Percentiles rank a stretch among this genome's conserved stretches.
Evolutionary conservation across 202 grass and related monocot species (phyloP).

Genomic region (Setaria viridis): DNA sequence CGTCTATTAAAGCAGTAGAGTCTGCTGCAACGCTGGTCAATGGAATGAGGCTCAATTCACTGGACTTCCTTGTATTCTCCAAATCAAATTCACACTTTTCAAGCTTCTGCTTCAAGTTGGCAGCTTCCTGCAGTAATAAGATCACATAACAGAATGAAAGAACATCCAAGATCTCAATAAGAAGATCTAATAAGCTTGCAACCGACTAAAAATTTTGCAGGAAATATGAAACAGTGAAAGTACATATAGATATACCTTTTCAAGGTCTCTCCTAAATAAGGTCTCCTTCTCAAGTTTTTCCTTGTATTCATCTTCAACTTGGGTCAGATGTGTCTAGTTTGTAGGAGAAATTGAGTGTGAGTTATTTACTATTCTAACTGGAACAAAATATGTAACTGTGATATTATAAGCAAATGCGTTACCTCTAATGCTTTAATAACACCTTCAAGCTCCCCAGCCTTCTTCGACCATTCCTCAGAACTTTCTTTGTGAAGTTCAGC

Average conservation of each 20-base stretch:
- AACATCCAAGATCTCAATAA: constrained; percentile 2
- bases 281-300: constrained; percentile 85
- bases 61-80: constrained; percentile 86
- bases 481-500: constrained; percentile 93
- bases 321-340: constrained; percentile 80
- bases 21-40: constrained; percentile 46
- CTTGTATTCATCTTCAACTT: constrained; percentile 97
- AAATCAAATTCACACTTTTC: constrained; percentile 79
- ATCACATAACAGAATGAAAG: constrained; percentile 18
- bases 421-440: constrained; percentile 99
- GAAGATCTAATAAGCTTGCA: constrained; percentile 25
- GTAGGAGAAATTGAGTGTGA: constrained; percentile 42
- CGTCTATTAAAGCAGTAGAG: constrained; percentile 38
- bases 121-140: constrained; percentile 62
- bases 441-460: constrained; percentile 89
- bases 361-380: constrained; percentile 1
- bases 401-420: constrained; percentile 38
- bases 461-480: constrained; percentile 95
- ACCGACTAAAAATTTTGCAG: constrained; percentile 15
- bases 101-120: constrained; percentile 81
- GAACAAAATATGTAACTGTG: not conserved
- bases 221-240: not conserved
- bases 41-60: constrained; percentile 78
- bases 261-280: constrained; percentile 65
- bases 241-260: constrained; percentile 64